Evolutionary conservation across 495 filamentous ascomycete species (phyloP).

Genomic region (Penicillium angulare): DNA sequence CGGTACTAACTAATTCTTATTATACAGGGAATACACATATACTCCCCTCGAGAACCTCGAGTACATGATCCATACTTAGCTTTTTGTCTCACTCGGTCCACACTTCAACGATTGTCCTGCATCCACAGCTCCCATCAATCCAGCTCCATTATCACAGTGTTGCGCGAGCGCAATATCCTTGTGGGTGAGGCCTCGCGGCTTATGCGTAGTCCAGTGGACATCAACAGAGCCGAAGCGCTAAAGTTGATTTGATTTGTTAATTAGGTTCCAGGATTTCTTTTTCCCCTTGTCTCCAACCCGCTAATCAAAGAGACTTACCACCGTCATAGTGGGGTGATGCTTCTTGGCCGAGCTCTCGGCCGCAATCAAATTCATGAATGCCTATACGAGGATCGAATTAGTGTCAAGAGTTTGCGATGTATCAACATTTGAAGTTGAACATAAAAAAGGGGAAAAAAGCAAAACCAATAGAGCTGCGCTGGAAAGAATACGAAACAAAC

Average conservation of each 20-base stretch:
- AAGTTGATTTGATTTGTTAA: background rate
- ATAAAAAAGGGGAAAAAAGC: too few species aligned
- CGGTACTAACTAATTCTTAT: too few species aligned
- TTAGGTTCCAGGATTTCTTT: background rate
- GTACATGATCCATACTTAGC: too few species aligned
- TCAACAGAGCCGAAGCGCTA: constrained; percentile 46
- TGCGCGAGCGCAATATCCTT: constrained; percentile 66
- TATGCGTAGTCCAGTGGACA: constrained; percentile 72
- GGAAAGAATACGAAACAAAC: too few species aligned
- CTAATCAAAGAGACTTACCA: constrained; percentile 29
- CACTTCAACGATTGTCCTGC: constrained; percentile 38
- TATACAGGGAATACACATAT: too few species aligned
- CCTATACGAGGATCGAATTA: constrained; percentile 21
- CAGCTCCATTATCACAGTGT: constrained; percentile 60
- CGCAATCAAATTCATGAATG: constrained; percentile 41
- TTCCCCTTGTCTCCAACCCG: background rate
- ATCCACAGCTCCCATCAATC: constrained; percentile 38
- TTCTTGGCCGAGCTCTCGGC: constrained; percentile 43
- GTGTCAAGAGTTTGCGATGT: background rate
- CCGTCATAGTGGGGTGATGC: constrained; percentile 48
- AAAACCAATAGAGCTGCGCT: too few species aligned
- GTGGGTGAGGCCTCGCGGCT: constrained; percentile 63
- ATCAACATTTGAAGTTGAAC: background rate
- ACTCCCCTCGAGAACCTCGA: too few species aligned
- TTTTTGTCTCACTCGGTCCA: too few species aligned